These are phyloP conservation scores for Lactarius vividus DNA, from an alignment of 768 basidiomycete genomes.

Conservation along the genomic window DNA sequence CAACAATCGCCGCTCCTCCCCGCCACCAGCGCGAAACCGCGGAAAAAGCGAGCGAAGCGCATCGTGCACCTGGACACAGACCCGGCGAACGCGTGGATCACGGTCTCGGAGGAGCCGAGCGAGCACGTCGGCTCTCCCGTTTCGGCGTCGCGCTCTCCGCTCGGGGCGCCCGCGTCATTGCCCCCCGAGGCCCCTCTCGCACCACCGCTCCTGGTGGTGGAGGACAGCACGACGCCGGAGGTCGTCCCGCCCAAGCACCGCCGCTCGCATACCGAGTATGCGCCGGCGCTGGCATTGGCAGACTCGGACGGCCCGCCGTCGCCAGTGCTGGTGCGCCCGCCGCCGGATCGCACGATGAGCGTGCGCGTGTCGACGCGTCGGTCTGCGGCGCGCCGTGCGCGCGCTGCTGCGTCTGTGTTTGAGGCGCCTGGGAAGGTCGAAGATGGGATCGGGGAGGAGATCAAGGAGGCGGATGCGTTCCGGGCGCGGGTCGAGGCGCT, in stretches of 20 bases:
- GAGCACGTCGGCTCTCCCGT: background rate
- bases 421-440: slow-evolving; percentile 43
- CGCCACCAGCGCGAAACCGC: slow-evolving; percentile 44
- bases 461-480: slow-evolving; percentile 64
- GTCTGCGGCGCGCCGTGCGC: slow-evolving; percentile 45
- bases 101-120: slow-evolving; percentile 27
- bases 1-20: slow-evolving; percentile 46
- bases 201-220: background rate
- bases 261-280: slow-evolving; percentile 24
- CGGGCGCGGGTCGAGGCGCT: slow-evolving; percentile 76
- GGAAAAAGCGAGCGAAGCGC: slow-evolving; percentile 60
- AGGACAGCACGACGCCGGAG: slow-evolving; percentile 11
- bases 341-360: slow-evolving; percentile 26
- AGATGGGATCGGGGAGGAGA: slow-evolving; percentile 35
- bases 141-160: background rate
- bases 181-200: slow-evolving; percentile 7
- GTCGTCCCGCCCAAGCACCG: slow-evolving; percentile 21
- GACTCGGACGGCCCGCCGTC: slow-evolving; percentile 11
- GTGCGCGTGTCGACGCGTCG: slow-evolving; percentile 34
- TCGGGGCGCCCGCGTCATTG: slow-evolving; percentile 10
- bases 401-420: slow-evolving; percentile 60
- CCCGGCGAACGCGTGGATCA: slow-evolving; percentile 33
- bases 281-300: slow-evolving; percentile 2
- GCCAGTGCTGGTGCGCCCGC: slow-evolving; percentile 27
- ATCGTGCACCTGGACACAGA: slow-evolving; percentile 75